These are phyloP conservation scores for Phytophthora hibernalis DNA, from an alignment of 352 stramenopile species.

Conservation along the genomic window DNA sequence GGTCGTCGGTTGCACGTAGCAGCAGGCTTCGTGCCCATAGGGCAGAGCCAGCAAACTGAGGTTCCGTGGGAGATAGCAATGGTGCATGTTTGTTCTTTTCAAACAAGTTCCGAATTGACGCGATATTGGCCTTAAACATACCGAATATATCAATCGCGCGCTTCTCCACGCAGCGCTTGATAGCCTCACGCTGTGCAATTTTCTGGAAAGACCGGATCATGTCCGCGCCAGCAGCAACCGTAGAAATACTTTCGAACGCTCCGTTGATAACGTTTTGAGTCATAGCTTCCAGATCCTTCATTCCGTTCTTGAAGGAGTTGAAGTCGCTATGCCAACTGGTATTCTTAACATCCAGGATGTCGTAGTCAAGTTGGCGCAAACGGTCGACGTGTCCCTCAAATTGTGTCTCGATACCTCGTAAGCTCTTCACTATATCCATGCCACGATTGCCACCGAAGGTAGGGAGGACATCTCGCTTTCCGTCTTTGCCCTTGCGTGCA, in stretches of 20 bases:
- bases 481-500: conserved; percentile 82
- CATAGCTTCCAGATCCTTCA: conserved; percentile 97
- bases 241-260: conserved; percentile 93
- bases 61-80: conserved; percentile 88
- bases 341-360: conserved; percentile 96
- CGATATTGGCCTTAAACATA: conserved; percentile 88
- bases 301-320: conserved; percentile 95
- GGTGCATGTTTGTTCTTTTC: conserved; percentile 91
- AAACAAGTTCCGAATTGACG: conserved; percentile 89
- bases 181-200: conserved; percentile 92
- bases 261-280: conserved; percentile 96
- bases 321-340: conserved; percentile 96
- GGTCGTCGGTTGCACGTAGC: conserved; percentile 78
- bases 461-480: conserved; percentile 72
- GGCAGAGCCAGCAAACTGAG: conserved; percentile 92
- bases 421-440: conserved; percentile 92
- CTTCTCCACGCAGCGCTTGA: conserved; percentile 95
- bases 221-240: conserved; percentile 88
- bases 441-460: conserved; percentile 93
- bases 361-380: conserved; percentile 92
- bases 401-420: conserved; percentile 92
- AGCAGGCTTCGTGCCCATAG: conserved; percentile 93
- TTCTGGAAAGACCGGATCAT: conserved; percentile 94
- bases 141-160: conserved; percentile 92
- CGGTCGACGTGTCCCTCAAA: conserved; percentile 93